Evolutionary conservation across 176 grass and related monocot species (phyloP), one percentile per base, ranked within the genome.

Genomic region (Secale cereale): DNA sequence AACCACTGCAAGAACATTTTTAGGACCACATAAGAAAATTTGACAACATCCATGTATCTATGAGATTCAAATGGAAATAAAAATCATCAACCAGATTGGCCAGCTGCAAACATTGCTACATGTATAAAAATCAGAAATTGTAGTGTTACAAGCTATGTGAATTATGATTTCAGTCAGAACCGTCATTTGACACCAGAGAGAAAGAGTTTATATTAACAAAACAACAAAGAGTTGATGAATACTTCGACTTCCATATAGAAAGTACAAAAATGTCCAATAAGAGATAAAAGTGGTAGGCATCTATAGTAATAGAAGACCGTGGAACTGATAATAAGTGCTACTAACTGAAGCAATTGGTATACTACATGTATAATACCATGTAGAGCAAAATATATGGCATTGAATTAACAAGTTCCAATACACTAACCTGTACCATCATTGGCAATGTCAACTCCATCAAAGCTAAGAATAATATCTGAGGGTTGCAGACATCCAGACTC

Each of bases 381-480:
- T 66, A 69, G 31, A 87, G n/a, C 3, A 86, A 22, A 57, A 57
- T 57, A 57, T 22, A 57, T 19, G 6, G 17, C 33, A 68, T 2
- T 15, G 7, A 45, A 26, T 60, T n/a, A 80, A 80, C 11, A 76
- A 8, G 19, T 26, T 76, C 13, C 6, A 48, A 17, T 78, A 37
- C 45, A 76, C 19, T 67, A 46, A 78, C 93, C 88, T 82, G 93
- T 98, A 65, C 91, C 97, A 89, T 98, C 97, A 86, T 98, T 98
- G 63, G 93, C 93, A 89, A 95, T 98, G 87, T 98, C 88, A 75
- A 94, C 86, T 59, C 91, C 90, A 92, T 98, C 93, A 73, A 98
- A 95, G 33, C 91, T 92, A 75, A 98, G 90, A 89, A 98, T 92
- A 84, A 98, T 98, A 90, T 98, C 97, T 59, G 97, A 95, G 17